Evolutionary conservation across 2,329 filamentous ascomycete species (phyloP).

Genomic region (Camptophora hylomeconis): DNA sequence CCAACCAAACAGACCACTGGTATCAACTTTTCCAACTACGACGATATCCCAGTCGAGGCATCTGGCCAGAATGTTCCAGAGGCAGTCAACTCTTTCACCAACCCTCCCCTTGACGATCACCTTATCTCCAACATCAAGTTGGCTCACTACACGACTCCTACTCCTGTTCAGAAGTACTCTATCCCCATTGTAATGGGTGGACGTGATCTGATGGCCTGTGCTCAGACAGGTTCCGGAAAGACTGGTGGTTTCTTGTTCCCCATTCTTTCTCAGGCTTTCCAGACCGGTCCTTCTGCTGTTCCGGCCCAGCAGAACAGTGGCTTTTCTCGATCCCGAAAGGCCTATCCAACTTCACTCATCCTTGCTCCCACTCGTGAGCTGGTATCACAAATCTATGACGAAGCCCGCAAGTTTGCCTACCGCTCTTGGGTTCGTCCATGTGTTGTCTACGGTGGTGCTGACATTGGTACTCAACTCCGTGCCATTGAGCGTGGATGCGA

Average conservation of each 20-base stretch:
- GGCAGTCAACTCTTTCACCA: slow-evolving; percentile 77
- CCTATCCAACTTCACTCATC: slow-evolving; percentile 90
- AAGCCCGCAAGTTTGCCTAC: slow-evolving; percentile 96
- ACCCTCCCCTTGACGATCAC: slow-evolving; percentile 90
- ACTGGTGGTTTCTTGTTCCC: slow-evolving; percentile 99
- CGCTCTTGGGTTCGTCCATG: slow-evolving; percentile 97
- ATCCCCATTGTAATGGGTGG: slow-evolving; percentile 98
- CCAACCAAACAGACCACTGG: slow-evolving; percentile 91
- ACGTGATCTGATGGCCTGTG: slow-evolving; percentile 98
- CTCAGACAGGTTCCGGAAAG: slow-evolving; percentile 99
- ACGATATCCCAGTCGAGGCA: slow-evolving; percentile 96
- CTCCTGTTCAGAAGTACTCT: slow-evolving; percentile 97
- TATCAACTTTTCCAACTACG: slow-evolving; percentile 99
- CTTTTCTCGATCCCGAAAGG: slow-evolving; percentile 91
- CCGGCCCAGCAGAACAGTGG: slow-evolving; percentile 53
- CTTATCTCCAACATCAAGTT: slow-evolving; percentile 86
- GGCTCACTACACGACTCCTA: slow-evolving; percentile 88
- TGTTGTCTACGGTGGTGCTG: slow-evolving; percentile 97
- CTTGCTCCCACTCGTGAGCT: slow-evolving; percentile 95
- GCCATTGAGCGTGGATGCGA: slow-evolving; percentile 97
- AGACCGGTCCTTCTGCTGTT: slow-evolving; percentile 64
- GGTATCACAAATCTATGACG: slow-evolving; percentile 96
- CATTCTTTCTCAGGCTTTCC: slow-evolving; percentile 93
- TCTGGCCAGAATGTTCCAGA: slow-evolving; percentile 90
- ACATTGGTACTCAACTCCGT: slow-evolving; percentile 94